A percentile compares a stretch with the other conserved stretches of the same genome.
These are phyloP conservation scores for Amoebophrya sp. DNA, from an alignment of 169 alveolate species.

Conservation along the genomic window DNA sequence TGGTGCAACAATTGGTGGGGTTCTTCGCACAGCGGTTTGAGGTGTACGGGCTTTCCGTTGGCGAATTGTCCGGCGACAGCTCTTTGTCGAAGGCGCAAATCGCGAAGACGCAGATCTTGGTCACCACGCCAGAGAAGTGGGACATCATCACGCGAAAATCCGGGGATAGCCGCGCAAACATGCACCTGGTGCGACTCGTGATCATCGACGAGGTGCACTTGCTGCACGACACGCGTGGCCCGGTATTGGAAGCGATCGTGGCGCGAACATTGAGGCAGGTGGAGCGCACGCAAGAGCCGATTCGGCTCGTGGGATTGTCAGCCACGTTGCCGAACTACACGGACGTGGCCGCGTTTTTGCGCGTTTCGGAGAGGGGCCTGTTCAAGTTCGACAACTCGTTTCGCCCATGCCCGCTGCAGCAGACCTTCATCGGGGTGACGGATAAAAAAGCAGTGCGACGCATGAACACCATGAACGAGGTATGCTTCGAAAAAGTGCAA, in stretches of 20 bases:
- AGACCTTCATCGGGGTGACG: slow-evolving; percentile 90
- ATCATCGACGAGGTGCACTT: slow-evolving; percentile 99
- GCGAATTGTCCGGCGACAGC: slow-evolving; percentile 35
- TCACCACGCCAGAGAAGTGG: slow-evolving; percentile 99
- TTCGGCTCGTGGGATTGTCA: slow-evolving; percentile 90
- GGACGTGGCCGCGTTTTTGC: slow-evolving; percentile 94
- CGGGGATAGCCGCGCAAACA: slow-evolving; percentile 78
- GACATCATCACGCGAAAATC: slow-evolving; percentile 97
- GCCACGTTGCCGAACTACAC: slow-evolving; percentile 99
- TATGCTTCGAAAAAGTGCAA: slow-evolving; percentile 84
- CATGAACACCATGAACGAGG: slow-evolving; percentile 84
- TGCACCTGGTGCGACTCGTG: slow-evolving; percentile 84
- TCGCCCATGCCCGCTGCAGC: slow-evolving; percentile 96
- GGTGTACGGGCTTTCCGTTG: slow-evolving; percentile 30
- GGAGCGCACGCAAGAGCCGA: slow-evolving; percentile 61
- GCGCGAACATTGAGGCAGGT: slow-evolving; percentile 91
- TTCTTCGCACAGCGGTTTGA: slow-evolving; percentile 34
- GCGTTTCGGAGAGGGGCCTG: slow-evolving; percentile 81
- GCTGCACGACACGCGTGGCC: slow-evolving; percentile 98
- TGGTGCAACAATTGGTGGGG: slow-evolving; percentile 81
- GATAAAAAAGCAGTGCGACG: slow-evolving; percentile 93
- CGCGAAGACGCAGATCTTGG: slow-evolving; percentile 92
- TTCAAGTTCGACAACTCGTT: slow-evolving; percentile 88
- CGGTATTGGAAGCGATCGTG: slow-evolving; percentile 96
- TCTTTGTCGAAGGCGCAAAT: slow-evolving; percentile 76